A percentile compares a stretch with the other conserved stretches of the same genome.
These are phyloP conservation scores for Tulasnella sp. DNA, from an alignment of 768 basidiomycete species.

Conservation along the genomic window DNA sequence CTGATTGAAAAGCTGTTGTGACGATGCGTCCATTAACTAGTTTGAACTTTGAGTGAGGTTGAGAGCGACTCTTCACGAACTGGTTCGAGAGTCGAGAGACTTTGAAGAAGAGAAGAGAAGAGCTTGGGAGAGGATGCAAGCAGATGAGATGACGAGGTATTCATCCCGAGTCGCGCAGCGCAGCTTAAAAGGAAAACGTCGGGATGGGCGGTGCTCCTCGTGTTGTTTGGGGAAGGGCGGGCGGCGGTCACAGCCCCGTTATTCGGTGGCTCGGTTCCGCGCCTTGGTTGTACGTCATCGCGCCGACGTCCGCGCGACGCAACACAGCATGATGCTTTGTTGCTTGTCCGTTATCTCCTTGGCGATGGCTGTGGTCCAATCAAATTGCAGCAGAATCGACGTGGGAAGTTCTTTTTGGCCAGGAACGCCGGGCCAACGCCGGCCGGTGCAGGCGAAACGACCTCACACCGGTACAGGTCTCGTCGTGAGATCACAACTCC, in stretches of 20 bases:
- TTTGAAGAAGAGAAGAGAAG: background rate
- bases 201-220: background rate
- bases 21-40: constrained; percentile 3
- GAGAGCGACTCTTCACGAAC: background rate
- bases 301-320: background rate
- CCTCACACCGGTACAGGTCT: background rate
- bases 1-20: constrained; percentile 9
- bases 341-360: constrained; percentile 9
- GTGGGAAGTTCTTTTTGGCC: background rate
- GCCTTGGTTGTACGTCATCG: background rate
- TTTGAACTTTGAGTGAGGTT: background rate
- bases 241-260: background rate
- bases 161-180: background rate
- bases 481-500: background rate
- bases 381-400: background rate
- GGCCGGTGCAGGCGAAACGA: background rate
- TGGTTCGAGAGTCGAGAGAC: too few species aligned
- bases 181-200: background rate
- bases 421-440: too few species aligned
- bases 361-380: background rate
- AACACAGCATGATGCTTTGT: background rate
- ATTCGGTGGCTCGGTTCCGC: too few species aligned
- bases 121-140: background rate
- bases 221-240: background rate
- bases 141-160: background rate